These are phyloP conservation scores for Colletotrichum magnum DNA, from an alignment of 2,329 filamentous ascomycete genomes.

Conservation along the genomic window DNA sequence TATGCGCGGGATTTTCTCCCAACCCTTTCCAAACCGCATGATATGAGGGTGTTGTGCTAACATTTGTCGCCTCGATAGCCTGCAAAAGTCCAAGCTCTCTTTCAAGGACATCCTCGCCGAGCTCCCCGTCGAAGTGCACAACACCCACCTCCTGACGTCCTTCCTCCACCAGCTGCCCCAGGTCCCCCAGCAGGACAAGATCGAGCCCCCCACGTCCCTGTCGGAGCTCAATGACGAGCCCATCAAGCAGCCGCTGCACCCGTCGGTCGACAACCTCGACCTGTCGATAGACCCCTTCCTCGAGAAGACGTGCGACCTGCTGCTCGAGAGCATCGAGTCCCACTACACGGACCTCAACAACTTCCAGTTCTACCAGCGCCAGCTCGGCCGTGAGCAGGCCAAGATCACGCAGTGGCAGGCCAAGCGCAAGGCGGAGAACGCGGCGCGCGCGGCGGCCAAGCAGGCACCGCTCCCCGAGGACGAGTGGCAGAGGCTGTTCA, in stretches of 20 bases:
- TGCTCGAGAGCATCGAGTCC: constrained; percentile 96
- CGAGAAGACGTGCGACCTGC: constrained; percentile 96
- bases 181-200: constrained; percentile 73
- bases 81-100: constrained; percentile 93
- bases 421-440: constrained; percentile 97
- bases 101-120: constrained; percentile 96
- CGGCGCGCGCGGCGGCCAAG: constrained; percentile 86
- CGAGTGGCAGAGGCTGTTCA: constrained; percentile 98
- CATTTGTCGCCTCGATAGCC: constrained; percentile 64
- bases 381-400: constrained; percentile 91
- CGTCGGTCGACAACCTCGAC: constrained; percentile 91
- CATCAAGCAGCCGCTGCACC: constrained; percentile 77
- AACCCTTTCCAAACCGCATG: neutral
- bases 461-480: constrained; percentile 92
- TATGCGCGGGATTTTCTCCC: neutral
- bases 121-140: constrained; percentile 90
- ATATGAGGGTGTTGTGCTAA: constrained; percentile 23
- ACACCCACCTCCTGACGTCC: constrained; percentile 95
- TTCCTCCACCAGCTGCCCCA: constrained; percentile 93
- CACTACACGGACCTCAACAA: constrained; percentile 99
- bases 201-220: constrained; percentile 84
- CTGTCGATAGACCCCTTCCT: constrained; percentile 97
- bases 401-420: constrained; percentile 98
- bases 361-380: constrained; percentile 96
- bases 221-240: constrained; percentile 80